These are phyloP conservation scores for Aureobasidium vineae DNA, from an alignment of 2,329 filamentous ascomycete species.

Conservation along the genomic window DNA sequence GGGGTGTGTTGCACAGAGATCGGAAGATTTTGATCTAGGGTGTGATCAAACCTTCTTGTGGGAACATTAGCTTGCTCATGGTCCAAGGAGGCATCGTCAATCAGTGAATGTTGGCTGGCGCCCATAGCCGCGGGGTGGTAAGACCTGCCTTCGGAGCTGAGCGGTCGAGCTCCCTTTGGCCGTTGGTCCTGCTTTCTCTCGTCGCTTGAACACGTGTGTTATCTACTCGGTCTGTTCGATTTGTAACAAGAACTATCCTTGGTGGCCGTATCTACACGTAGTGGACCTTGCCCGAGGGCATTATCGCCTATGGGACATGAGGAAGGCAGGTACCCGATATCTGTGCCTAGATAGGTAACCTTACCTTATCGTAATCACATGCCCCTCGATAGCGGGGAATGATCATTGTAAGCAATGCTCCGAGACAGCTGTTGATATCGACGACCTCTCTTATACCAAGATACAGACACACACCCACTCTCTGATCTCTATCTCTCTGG, in stretches of 20 bases:
- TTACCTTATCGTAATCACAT: conserved; percentile 23
- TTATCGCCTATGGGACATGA: not conserved
- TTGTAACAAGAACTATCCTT: not conserved
- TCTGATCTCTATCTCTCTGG: too few species aligned
- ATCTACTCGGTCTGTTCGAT: conserved; percentile 6
- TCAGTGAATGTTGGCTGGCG: not conserved
- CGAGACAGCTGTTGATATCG: conserved; percentile 14
- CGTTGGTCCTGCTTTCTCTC: conserved; percentile 9
- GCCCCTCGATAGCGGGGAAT: conserved; percentile 16
- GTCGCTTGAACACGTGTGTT: conserved; percentile 7
- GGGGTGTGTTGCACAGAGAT: not conserved
- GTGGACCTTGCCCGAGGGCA: not conserved
- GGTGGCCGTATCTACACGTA: not conserved
- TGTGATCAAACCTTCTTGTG: not conserved
- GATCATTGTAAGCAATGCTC: not conserved
- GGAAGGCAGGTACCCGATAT: conserved; percentile 11
- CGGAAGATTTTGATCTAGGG: not conserved
- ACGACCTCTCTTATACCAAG: conserved; percentile 4
- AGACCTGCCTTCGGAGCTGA: conserved; percentile 17
- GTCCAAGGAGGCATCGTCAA: too few species aligned
- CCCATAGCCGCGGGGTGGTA: conserved; percentile 12
- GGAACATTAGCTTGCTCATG: not conserved
- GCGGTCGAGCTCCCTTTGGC: conserved; percentile 1
- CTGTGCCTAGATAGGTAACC: conserved; percentile 19
- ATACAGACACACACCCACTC: not conserved